Base-by-base conservation (phyloP, 2,329 filamentous ascomycete genomes). In the Anthostomella pinea region DNA sequence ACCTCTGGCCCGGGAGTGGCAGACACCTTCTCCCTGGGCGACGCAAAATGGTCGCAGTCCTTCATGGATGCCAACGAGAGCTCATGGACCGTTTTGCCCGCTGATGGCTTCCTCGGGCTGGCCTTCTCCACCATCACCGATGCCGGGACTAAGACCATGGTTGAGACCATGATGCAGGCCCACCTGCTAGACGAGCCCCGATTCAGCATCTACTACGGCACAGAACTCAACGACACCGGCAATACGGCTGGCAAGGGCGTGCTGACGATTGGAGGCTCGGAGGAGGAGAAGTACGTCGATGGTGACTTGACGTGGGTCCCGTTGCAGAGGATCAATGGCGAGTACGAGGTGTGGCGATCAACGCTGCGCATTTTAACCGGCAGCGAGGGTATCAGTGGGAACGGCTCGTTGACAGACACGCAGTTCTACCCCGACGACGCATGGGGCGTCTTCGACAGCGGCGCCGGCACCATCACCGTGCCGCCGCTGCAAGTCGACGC, bases 21-120 rank as follows among this genome's bases (percentile, higher is more conserved):
- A 16, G 62, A 64, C 18, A 29, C 36, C 2, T 62, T 62, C 19
- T 25, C 33, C 1, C 27, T 45, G 2, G 48, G 34, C 3, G 36
- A 43, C 4, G 1, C 42, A 0, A 44, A 41, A 2, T 65, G 58
- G 56, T 41, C 44, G 3, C 51, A 56, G 19, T 36, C 46, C 9
- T 63, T 63, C 33, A 47, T 65, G 6, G 47, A 52, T 8, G 57
- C 53, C 16, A 56, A 56, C 38, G 37, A 53, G 33, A 57, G 43
- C 31, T 48, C 35, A 15, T 64, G 59, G 60, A 37, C 38, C 1
- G 30, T 48, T 6, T 46, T 57, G 6, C 43, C 62, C 1, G 55
- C 51, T 4, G 55, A 63, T 28, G 62, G 63, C 15, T 64, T 65
- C 43, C 35, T 65, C 20, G 62, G 63, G 1, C 45, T 65, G 3